Conservation (phyloP, 495 filamentous ascomycete species). For the Daldinia decipiens region DNA sequence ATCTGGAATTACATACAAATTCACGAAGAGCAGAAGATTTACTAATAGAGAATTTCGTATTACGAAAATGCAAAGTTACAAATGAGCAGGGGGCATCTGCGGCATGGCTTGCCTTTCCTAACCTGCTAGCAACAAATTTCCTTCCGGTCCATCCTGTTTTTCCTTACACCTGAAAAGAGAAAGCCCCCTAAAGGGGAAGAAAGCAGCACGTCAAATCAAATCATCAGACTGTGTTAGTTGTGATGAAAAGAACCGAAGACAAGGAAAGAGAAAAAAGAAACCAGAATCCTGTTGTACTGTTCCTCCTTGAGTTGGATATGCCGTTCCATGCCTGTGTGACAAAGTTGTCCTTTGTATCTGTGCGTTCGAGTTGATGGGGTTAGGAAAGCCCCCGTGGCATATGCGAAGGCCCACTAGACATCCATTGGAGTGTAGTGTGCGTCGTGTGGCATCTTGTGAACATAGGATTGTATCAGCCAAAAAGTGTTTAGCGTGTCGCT, state of each 20-base stretch:
- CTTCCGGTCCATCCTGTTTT: not conserved
- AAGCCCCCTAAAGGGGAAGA: too few relatives aligned
- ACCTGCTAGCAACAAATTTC: slow-evolving; percentile 1
- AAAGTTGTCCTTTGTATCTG: not conserved
- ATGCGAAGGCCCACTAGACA: not conserved
- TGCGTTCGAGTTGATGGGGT: not conserved
- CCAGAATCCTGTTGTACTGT: not conserved
- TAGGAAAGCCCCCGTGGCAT: not conserved
- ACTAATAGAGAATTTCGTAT: not conserved
- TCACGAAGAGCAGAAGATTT: not conserved
- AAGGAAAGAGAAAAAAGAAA: not conserved
- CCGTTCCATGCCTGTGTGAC: not conserved
- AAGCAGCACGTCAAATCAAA: not conserved
- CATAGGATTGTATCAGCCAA: not conserved
- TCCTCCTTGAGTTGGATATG: not conserved
- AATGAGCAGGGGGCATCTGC: not conserved
- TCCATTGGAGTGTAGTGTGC: not conserved
- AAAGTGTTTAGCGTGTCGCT: not conserved
- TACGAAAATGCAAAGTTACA: not conserved
- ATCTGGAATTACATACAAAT: not conserved
- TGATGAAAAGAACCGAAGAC: not conserved
- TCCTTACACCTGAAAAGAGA: not conserved
- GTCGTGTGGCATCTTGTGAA: not conserved
- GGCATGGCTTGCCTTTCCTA: not conserved
- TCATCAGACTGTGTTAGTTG: not conserved